phyloP scores from a whole-genome alignment of 2,329 filamentous ascomycete species.

The Diatrype stigma region DNA sequence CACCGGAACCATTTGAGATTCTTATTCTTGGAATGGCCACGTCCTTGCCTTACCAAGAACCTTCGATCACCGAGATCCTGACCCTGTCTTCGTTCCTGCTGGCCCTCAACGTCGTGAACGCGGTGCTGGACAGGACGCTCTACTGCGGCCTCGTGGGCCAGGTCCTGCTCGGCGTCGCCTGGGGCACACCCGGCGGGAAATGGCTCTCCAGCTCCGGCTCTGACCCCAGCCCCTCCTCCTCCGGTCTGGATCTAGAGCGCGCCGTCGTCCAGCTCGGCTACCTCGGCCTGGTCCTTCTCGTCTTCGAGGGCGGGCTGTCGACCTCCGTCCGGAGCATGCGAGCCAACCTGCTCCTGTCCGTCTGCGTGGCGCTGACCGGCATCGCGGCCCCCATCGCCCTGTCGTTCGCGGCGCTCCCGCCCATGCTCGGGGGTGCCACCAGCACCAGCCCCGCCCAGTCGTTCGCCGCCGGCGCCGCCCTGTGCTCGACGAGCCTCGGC shows the following conservation, averaged over 20 bases:
- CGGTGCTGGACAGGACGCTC: slow-evolving; percentile 52
- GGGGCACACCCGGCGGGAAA: slow-evolving; percentile 61
- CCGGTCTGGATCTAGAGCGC: too few relatives aligned
- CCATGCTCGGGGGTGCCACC: slow-evolving; percentile 45
- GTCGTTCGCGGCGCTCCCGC: too few relatives aligned
- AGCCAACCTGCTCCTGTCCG: slow-evolving; percentile 57
- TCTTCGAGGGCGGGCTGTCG: slow-evolving; percentile 65
- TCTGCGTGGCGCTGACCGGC: slow-evolving; percentile 61
- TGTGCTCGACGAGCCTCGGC: slow-evolving; percentile 30
- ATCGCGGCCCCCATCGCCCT: slow-evolving; percentile 60
- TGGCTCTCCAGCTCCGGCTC: slow-evolving; percentile 50
- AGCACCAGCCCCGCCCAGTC: slow-evolving; percentile 53
- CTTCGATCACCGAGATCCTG: slow-evolving; percentile 55
- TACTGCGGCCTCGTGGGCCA: slow-evolving; percentile 72
- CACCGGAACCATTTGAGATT: too few relatives aligned
- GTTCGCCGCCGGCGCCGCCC: slow-evolving; percentile 28
- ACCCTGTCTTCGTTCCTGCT: slow-evolving; percentile 59
- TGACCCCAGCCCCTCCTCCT: too few relatives aligned
- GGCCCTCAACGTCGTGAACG: slow-evolving; percentile 55
- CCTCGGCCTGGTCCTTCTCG: slow-evolving; percentile 65
- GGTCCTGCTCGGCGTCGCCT: slow-evolving; percentile 65
- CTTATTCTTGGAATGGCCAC: slow-evolving; percentile 3
- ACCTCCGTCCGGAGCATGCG: slow-evolving; percentile 51
- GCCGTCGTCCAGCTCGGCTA: slow-evolving; percentile 65
- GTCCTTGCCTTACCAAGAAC: slow-evolving; percentile 57